Conservation (phyloP, 2,329 filamentous ascomycete genomes). For the Cladosporium sp. region DNA sequence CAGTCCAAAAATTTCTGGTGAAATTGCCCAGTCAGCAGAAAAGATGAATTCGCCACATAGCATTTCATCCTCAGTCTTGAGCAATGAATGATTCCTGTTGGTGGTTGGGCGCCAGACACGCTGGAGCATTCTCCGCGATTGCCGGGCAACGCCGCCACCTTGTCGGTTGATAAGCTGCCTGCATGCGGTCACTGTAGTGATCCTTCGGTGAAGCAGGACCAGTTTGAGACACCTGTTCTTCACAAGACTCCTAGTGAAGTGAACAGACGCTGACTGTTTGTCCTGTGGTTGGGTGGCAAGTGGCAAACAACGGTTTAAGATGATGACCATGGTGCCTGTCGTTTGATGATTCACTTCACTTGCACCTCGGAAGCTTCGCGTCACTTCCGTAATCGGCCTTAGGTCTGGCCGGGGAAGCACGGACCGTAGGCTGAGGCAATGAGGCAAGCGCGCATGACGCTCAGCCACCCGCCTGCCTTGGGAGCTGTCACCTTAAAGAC, state of each 20-base stretch:
- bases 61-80: no score
- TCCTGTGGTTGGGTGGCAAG: background rate
- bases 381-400: background rate
- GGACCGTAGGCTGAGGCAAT: background rate
- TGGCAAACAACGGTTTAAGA: no score
- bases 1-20: no score
- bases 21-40: no score
- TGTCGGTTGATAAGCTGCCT: constrained; percentile 12
- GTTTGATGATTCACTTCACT: background rate
- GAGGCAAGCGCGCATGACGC: constrained; percentile 4
- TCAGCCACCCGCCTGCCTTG: constrained; percentile 1
- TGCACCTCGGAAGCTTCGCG: background rate
- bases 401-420: background rate
- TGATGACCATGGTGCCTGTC: background rate
- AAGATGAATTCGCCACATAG: no score
- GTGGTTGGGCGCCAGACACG: background rate
- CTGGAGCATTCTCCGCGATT: constrained; percentile 13
- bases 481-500: background rate
- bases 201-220: no score
- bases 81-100: no score
- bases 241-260: background rate
- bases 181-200: background rate
- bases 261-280: background rate
- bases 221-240: no score
- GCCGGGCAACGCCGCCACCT: constrained; percentile 12